Evolutionary conservation across 768 basidiomycete species (phyloP), one percentile per base, ranked within the genome.

Genomic region (Phaeotremella fagi): DNA sequence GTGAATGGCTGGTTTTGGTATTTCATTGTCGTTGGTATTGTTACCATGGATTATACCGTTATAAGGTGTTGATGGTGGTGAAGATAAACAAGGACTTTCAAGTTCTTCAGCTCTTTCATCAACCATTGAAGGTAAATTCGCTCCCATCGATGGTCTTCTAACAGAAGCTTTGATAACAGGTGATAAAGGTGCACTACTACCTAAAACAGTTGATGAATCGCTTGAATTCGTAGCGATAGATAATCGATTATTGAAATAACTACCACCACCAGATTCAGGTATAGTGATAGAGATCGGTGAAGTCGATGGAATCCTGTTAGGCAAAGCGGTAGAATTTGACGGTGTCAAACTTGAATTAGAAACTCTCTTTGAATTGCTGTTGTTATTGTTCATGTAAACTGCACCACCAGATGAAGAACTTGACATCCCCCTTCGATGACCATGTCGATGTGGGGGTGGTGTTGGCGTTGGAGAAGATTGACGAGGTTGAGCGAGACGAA

Each of bases 401-500:
- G 9, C 47, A 16, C 50, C 52, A 18, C 55, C 50, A 12, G 59
- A 55, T 3, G 57, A 62, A 1, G 68, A 66, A n/a, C 57, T 45
- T 14, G 68, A 70, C 28, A 59, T 29, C 3, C 61, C 65, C 20
- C 65, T 28, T 25, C 61, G 48, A 52, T 64, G 66, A 37, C 59
- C 55, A 15, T 47, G 7, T 31, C 35, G n/a, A n/a, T n/a, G n/a
- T n/a, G n/a, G 33, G 23, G 45, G 28, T 23, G 28, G 46, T 11
- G 48, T 42, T 3, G 52, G 54, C 4, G 51, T 42, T 12, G 55
- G 54, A 15, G 37, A 41, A 24, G 52, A 22, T 15, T 43, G 51
- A 16, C 54, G 59, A 31, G 71, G 70, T 9, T 53, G 51, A 3
- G 64, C 61, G 4, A 76, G 62, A 14, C 71, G 55, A 16, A 75